These are phyloP conservation scores for Rubroboletus satanas DNA, from an alignment of 768 basidiomycete genomes.

Conservation along the genomic window DNA sequence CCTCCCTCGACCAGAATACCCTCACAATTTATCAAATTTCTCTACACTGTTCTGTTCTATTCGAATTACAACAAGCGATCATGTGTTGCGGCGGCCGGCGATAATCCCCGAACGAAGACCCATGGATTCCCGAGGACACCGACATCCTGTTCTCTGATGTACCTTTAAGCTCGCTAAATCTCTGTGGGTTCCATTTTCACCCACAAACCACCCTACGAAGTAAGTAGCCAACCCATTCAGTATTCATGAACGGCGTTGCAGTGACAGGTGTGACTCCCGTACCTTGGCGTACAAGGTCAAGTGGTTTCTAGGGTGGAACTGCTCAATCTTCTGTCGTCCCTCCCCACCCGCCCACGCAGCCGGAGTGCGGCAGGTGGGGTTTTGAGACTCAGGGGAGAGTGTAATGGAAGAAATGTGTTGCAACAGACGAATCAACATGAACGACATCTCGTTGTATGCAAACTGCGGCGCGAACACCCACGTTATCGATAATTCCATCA, in stretches of 20 bases:
- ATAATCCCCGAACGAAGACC: too few species aligned
- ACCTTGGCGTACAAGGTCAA: conserved; percentile 38
- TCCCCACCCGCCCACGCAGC: conserved; percentile 22
- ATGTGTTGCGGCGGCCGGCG: too few species aligned
- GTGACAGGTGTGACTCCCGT: conserved; percentile 1
- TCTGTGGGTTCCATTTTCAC: conserved; percentile 38
- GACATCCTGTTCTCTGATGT: not conserved
- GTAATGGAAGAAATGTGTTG: conserved; percentile 25
- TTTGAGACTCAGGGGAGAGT: conserved; percentile 27
- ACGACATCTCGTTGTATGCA: conserved; percentile 34
- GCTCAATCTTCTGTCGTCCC: conserved; percentile 28
- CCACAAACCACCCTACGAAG: conserved; percentile 44
- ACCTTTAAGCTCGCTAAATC: not conserved
- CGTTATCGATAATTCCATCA: conserved; percentile 2
- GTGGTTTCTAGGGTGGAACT: conserved; percentile 26
- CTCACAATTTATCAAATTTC: too few species aligned
- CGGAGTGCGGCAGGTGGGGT: conserved; percentile 25
- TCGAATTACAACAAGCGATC: too few species aligned
- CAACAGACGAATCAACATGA: conserved; percentile 30
- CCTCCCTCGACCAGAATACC: too few species aligned
- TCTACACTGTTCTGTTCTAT: too few species aligned
- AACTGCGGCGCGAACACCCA: conserved; percentile 21
- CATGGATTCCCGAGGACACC: too few species aligned
- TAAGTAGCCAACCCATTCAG: not conserved
- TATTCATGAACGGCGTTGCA: not conserved